Conservation (phyloP, 331 rosid species). For the Quercus phellos region DNA sequence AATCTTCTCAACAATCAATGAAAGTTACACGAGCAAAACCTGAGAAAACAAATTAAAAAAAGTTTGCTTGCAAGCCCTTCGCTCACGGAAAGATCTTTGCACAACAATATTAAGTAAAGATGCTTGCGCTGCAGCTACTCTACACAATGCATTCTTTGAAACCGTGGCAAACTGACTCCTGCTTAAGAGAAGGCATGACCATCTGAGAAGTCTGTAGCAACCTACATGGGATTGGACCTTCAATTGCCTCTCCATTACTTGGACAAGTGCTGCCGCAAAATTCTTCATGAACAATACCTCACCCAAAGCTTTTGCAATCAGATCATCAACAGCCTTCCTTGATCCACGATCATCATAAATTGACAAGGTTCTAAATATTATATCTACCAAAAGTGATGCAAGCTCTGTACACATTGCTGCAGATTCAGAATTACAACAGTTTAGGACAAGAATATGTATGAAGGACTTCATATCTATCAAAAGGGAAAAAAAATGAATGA, state of each 20-base stretch:
- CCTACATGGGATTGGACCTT: slow-evolving; percentile 69
- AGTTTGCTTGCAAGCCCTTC: slow-evolving; percentile 58
- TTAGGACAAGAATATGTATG: background rate
- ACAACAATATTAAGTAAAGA: slow-evolving; percentile 49
- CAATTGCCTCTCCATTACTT: slow-evolving; percentile 73
- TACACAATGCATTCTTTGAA: slow-evolving; percentile 82
- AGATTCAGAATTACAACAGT: background rate
- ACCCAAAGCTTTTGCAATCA: slow-evolving; percentile 53
- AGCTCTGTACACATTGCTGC: slow-evolving; percentile 39
- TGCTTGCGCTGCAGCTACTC: slow-evolving; percentile 72
- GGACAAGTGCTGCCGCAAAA: slow-evolving; percentile 84
- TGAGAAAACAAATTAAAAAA: slow-evolving; percentile 63
- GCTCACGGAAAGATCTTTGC: slow-evolving; percentile 56
- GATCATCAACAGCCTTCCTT: slow-evolving; percentile 75
- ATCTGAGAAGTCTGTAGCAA: slow-evolving; percentile 67
- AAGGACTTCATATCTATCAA: background rate
- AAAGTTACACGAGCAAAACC: slow-evolving; percentile 40
- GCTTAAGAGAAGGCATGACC: slow-evolving; percentile 76
- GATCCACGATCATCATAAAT: slow-evolving; percentile 81
- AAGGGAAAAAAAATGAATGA: too few species aligned
- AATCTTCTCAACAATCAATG: background rate
- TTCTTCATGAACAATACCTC: slow-evolving; percentile 73
- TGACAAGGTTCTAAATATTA: slow-evolving; percentile 55
- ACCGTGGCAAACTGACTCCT: slow-evolving; percentile 60
- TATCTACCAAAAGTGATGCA: slow-evolving; percentile 55